These are phyloP conservation scores for Sergeia podlipaevii DNA, from an alignment of 208 protist species.

Conservation along the genomic window DNA sequence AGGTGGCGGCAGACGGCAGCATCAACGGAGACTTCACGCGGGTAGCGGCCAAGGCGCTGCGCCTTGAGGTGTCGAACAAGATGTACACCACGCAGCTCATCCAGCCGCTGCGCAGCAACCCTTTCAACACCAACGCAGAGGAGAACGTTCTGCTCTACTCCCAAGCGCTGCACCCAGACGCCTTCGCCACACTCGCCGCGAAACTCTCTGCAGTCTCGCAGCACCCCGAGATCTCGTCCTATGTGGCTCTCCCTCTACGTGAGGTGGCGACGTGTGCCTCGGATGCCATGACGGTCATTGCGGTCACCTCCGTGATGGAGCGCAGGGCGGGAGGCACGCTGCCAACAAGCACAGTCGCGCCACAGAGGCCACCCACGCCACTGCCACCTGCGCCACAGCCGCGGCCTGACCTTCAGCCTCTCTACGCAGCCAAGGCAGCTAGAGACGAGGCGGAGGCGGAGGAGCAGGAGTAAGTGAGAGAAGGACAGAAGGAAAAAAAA, in stretches of 20 bases:
- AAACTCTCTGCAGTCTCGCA: slow-evolving; percentile 33
- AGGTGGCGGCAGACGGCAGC: slow-evolving; percentile 27
- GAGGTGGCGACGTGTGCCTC: slow-evolving; percentile 29
- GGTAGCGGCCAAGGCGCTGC: slow-evolving; percentile 37
- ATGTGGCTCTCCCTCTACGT: slow-evolving; percentile 48
- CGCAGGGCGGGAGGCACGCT: slow-evolving; percentile 30
- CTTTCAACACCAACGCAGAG: slow-evolving; percentile 43
- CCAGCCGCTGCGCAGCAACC: slow-evolving; percentile 40
- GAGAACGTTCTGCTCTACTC: slow-evolving; percentile 72
- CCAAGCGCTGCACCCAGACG: slow-evolving; percentile 62
- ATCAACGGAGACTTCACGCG: slow-evolving; percentile 46
- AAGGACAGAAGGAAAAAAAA: slow-evolving; percentile 1
- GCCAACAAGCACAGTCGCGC: slow-evolving; percentile 47
- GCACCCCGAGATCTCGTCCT: slow-evolving; percentile 21
- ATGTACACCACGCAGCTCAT: slow-evolving; percentile 38
- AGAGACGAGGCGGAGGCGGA: slow-evolving; percentile 48
- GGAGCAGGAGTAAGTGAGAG: slow-evolving; percentile 21
- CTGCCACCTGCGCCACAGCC: slow-evolving; percentile 62
- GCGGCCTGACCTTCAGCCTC: slow-evolving; percentile 72
- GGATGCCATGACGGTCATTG: slow-evolving; percentile 69
- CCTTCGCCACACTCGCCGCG: slow-evolving; percentile 34
- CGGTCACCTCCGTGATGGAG: slow-evolving; percentile 27
- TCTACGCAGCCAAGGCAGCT: slow-evolving; percentile 64
- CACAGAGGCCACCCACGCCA: slow-evolving; percentile 80
- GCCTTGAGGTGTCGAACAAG: slow-evolving; percentile 37